Evolutionary conservation across 352 stramenopile genomes (phyloP).

Genomic region (Globisporangium splendens): DNA sequence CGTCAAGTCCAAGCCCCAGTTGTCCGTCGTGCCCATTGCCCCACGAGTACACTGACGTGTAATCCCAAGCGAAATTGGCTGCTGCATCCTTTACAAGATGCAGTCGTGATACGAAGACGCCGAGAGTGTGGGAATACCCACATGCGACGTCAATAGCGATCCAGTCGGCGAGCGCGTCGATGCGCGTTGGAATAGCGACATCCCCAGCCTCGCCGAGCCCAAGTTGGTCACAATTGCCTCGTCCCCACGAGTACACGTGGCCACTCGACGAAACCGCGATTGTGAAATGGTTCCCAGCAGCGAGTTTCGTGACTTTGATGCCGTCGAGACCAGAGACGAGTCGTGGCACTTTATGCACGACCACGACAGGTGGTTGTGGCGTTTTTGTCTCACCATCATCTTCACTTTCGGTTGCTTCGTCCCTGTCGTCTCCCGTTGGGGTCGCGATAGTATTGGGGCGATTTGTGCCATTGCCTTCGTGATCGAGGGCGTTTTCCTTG

Average conservation of each 20-base stretch:
- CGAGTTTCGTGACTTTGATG: conserved; percentile 34
- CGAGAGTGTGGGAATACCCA: conserved; percentile 46
- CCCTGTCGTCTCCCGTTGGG: too few species aligned
- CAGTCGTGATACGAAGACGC: conserved; percentile 28
- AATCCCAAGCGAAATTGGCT: conserved; percentile 10
- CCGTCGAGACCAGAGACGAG: conserved; percentile 18
- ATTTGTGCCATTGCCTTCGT: too few species aligned
- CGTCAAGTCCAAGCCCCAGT: conserved; percentile 42
- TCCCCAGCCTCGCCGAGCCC: conserved; percentile 25
- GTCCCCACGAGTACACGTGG: conserved; percentile 56
- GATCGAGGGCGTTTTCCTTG: neutral
- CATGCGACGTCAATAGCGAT: conserved; percentile 41
- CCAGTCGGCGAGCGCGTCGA: conserved; percentile 26
- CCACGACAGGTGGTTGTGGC: conserved; percentile 4
- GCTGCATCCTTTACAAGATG: neutral
- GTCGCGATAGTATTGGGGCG: too few species aligned
- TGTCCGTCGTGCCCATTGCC: conserved; percentile 34
- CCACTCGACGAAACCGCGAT: conserved; percentile 38
- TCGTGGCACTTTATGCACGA: conserved; percentile 22
- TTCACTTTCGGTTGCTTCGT: neutral
- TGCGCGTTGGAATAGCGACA: conserved; percentile 17
- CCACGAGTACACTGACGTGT: conserved; percentile 49
- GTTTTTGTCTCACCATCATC: neutral
- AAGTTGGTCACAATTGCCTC: conserved; percentile 55
- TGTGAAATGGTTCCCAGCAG: conserved; percentile 63